phyloP scores from a whole-genome alignment of 306 rosid genomes.

The Pachyrhizus erosus region DNA sequence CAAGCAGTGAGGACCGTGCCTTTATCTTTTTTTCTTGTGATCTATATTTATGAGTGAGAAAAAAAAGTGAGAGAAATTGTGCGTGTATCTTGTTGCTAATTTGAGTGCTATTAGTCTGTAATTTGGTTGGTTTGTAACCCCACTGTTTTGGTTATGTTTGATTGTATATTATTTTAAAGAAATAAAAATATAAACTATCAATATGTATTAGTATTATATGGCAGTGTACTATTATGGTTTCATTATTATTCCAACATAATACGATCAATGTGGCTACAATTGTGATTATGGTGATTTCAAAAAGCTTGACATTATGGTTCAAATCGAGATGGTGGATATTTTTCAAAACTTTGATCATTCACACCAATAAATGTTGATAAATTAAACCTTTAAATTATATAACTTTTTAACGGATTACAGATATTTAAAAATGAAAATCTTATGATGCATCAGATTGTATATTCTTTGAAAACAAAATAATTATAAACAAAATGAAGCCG shows the following conservation, averaged over 20 bases:
- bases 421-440: too few species aligned
- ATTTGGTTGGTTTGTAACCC: conserved; percentile 19
- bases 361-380: too few species aligned
- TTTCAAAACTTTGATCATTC: too few species aligned
- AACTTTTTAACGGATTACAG: too few species aligned
- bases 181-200: conserved; percentile 9
- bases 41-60: conserved; percentile 13
- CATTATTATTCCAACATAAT: not conserved
- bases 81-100: not conserved
- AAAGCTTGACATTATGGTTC: too few species aligned
- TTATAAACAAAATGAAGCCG: too few species aligned
- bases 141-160: conserved; percentile 31
- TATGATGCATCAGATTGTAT: too few species aligned
- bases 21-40: not conserved
- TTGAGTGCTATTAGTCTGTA: not conserved
- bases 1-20: conserved; percentile 25
- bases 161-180: not conserved
- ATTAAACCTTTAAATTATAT: too few species aligned
- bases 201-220: not conserved
- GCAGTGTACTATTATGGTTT: not conserved
- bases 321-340: too few species aligned
- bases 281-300: too few species aligned
- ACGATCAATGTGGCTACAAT: too few species aligned
- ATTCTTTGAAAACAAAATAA: too few species aligned
- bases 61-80: not conserved